Evolutionary conservation across 768 basidiomycete genomes (phyloP).

Genomic region (Cystofilobasidium capitatum): DNA sequence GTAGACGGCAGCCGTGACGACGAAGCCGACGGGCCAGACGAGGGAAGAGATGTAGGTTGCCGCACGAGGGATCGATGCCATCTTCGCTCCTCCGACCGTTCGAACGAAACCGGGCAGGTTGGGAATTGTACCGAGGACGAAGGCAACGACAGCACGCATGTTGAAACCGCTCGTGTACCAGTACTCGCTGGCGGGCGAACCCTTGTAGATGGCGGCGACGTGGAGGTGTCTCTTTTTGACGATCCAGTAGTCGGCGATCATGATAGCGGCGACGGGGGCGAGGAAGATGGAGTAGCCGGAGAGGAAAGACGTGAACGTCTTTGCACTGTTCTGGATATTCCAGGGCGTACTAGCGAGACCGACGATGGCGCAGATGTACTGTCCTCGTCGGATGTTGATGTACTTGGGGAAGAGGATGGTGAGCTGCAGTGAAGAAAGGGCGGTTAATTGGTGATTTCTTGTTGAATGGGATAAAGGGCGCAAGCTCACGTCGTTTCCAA

Average conservation of each 20-base stretch:
- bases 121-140: conserved; percentile 30
- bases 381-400: conserved; percentile 16
- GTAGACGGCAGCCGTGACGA: no score
- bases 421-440: background rate
- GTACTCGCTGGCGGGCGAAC: conserved; percentile 26
- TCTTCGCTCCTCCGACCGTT: no score
- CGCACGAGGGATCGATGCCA: no score
- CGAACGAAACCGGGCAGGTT: conserved; percentile 33
- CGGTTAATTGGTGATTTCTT: no score
- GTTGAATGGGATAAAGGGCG: no score
- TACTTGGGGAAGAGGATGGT: conserved; percentile 4
- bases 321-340: conserved; percentile 13
- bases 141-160: conserved; percentile 28
- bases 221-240: conserved; percentile 25
- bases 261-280: conserved; percentile 9
- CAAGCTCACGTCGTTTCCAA: conserved; percentile 28
- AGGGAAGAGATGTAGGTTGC: no score
- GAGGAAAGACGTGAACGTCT: conserved; percentile 18
- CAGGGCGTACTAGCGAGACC: conserved; percentile 21
- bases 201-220: conserved; percentile 32
- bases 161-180: conserved; percentile 29
- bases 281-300: conserved; percentile 21
- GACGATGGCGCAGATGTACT: conserved; percentile 12
- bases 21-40: no score
- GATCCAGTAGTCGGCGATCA: conserved; percentile 26